Evolutionary conservation across 306 rosid species (phyloP).

Genomic region (Cicer cuneatum): DNA sequence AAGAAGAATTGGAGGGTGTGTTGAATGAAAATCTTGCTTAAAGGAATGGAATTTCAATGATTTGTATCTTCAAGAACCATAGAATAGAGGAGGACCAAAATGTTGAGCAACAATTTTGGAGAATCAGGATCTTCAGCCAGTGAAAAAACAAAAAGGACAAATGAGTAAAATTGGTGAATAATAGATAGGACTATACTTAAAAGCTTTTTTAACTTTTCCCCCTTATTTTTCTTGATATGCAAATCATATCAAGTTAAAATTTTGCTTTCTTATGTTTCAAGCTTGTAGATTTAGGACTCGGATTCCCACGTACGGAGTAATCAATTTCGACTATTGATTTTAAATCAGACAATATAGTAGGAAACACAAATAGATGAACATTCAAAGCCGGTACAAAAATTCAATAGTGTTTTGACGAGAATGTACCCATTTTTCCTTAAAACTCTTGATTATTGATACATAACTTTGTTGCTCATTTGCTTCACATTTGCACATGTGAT

Average conservation of each 20-base stretch:
- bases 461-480: too few relatives aligned
- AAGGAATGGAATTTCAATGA: conserved; percentile 60
- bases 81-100: conserved; percentile 53
- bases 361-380: too few relatives aligned
- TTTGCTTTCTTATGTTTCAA: conserved; percentile 8
- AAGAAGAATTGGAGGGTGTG: conserved; percentile 44
- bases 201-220: background rate
- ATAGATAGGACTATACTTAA: conserved; percentile 21
- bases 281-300: conserved; percentile 8
- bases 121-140: conserved; percentile 57
- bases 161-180: conserved; percentile 31
- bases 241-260: background rate
- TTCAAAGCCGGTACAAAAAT: too few relatives aligned
- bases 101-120: conserved; percentile 49
- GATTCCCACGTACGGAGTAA: too few relatives aligned
- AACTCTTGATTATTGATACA: too few relatives aligned
- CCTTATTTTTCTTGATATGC: conserved; percentile 13
- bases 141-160: background rate
- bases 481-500: too few relatives aligned
- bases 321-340: too few relatives aligned
- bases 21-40: conserved; percentile 53
- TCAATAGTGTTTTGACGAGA: too few relatives aligned
- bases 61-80: conserved; percentile 67
- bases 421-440: too few relatives aligned
- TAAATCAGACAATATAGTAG: too few relatives aligned